These are phyloP conservation scores for Cytidiella melzeri DNA, from an alignment of 768 basidiomycete genomes.

Conservation along the genomic window DNA sequence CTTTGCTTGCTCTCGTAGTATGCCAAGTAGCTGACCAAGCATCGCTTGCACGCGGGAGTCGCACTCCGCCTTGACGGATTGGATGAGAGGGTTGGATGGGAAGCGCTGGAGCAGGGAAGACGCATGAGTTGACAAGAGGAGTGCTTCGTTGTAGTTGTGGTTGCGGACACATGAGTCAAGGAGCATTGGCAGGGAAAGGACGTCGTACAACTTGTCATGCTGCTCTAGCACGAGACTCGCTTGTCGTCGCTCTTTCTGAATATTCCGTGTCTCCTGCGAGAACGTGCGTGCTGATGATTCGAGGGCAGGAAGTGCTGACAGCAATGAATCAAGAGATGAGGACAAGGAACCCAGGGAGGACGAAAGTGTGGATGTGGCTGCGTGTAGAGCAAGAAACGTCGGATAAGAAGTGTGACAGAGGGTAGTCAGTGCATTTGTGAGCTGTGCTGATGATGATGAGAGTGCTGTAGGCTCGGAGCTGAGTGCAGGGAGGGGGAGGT, in stretches of 20 bases:
- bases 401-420: constrained; percentile 89
- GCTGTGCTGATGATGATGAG: constrained; percentile 77
- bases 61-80: constrained; percentile 61
- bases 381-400: constrained; percentile 85
- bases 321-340: constrained; percentile 61
- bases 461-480: constrained; percentile 68
- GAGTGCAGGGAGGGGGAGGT: constrained; percentile 62
- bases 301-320: constrained; percentile 69
- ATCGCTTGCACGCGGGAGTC: constrained; percentile 58
- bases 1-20: constrained; percentile 81
- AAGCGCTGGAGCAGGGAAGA: constrained; percentile 34
- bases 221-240: constrained; percentile 88
- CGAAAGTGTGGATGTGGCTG: constrained; percentile 68
- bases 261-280: constrained; percentile 61
- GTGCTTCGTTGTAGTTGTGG: constrained; percentile 87
- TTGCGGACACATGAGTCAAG: constrained; percentile 92
- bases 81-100: constrained; percentile 44
- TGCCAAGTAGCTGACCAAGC: constrained; percentile 70
- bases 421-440: constrained; percentile 84
- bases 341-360: constrained; percentile 71
- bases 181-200: constrained; percentile 85
- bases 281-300: constrained; percentile 70
- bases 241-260: constrained; percentile 70
- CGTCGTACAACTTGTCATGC: constrained; percentile 86
- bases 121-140: constrained; percentile 77